phyloP scores from a whole-genome alignment of 2,329 filamentous ascomycete species.

The Drechslerella coelobrocha region DNA sequence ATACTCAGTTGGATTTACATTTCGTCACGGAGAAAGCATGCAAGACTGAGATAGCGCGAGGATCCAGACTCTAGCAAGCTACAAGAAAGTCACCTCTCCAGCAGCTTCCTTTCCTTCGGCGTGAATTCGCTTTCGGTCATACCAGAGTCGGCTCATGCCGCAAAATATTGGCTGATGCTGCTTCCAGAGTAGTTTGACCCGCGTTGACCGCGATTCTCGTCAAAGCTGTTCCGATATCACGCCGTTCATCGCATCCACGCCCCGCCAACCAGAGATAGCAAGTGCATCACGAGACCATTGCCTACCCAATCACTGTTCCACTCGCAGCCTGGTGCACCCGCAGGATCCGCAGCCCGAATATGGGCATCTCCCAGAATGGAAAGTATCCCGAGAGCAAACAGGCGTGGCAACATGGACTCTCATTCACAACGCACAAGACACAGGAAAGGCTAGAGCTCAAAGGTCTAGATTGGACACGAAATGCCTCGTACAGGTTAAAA shows the following conservation, averaged over 20 bases:
- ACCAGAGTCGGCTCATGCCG: neutral
- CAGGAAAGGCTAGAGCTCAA: too few relatives aligned
- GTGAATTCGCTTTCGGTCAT: neutral
- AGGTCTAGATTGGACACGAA: too few relatives aligned
- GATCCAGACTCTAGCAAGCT: slow-evolving; percentile 17
- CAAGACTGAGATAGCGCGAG: slow-evolving; percentile 24
- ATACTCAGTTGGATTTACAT: slow-evolving; percentile 13
- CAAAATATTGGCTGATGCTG: neutral
- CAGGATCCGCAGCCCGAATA: slow-evolving; percentile 7
- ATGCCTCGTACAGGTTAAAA: too few relatives aligned
- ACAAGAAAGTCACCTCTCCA: neutral
- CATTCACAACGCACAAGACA: too few relatives aligned
- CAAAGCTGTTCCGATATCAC: slow-evolving; percentile 39
- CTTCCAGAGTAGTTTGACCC: neutral
- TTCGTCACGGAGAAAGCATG: neutral
- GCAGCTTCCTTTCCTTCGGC: neutral
- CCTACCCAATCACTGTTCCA: slow-evolving; percentile 33
- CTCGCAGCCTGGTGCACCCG: slow-evolving; percentile 13
- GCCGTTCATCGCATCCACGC: slow-evolving; percentile 18
- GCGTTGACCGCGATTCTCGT: slow-evolving; percentile 4
- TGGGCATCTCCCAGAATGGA: neutral
- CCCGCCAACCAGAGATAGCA: slow-evolving; percentile 40
- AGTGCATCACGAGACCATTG: slow-evolving; percentile 44
- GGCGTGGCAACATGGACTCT: too few relatives aligned
- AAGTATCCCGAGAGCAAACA: neutral